These are phyloP conservation scores for Entomortierella lignicola DNA, from an alignment of 192 early-diverging fungal genomes.

Conservation along the genomic window DNA sequence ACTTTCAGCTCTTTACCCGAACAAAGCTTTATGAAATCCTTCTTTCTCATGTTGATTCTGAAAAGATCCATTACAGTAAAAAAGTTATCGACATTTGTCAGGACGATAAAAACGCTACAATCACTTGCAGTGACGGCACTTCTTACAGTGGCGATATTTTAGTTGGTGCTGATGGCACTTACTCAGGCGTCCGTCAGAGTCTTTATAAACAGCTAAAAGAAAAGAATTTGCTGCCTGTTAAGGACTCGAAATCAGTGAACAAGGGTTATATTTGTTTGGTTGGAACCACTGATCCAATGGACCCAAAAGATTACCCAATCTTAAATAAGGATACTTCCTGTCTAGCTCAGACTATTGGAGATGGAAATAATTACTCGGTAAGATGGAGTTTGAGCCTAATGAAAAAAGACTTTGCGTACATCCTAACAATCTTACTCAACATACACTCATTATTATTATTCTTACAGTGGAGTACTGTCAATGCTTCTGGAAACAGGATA, in stretches of 20 bases:
- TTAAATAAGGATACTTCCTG: not conserved
- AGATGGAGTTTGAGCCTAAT: not conserved
- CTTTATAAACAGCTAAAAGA: not conserved
- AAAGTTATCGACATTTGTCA: conserved; percentile 8
- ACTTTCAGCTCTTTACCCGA: not conserved
- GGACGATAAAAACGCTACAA: conserved; percentile 7
- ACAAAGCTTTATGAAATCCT: conserved; percentile 9
- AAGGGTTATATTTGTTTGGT: conserved; percentile 17
- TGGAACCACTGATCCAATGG: conserved; percentile 7
- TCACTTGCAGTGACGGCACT: conserved; percentile 7
- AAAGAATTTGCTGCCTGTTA: not conserved
- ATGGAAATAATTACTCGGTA: conserved; percentile 1
- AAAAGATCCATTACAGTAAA: conserved; percentile 13
- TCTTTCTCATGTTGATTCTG: not conserved
- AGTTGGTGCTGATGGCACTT: conserved; percentile 26
- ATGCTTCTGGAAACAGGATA: conserved; percentile 10
- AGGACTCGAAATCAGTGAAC: not conserved
- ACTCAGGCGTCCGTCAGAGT: conserved; percentile 17
- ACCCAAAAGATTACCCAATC: conserved; percentile 4
- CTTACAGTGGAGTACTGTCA: conserved; percentile 19
- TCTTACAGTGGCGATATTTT: conserved; percentile 19
- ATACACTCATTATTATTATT: not conserved
- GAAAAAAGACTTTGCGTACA: no score
- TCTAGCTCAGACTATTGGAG: not conserved
- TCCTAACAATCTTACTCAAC: no score